Conservation (phyloP, 2,329 filamentous ascomycete species). For the Colletotrichum nymphaeae region DNA sequence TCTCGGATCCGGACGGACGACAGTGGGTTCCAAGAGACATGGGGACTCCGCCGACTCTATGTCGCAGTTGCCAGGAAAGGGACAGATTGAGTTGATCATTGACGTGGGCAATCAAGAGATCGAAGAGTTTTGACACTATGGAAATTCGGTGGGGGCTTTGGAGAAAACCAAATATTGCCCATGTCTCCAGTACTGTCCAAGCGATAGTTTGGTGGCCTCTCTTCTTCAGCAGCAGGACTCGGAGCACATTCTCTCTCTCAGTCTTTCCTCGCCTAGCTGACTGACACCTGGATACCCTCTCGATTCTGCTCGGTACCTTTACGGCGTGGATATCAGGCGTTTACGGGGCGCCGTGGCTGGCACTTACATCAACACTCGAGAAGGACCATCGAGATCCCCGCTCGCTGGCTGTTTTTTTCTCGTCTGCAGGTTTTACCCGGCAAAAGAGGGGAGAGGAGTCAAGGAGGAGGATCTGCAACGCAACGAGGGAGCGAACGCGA, state of each 20-base stretch:
- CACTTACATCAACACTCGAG: neutral
- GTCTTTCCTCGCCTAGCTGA: neutral
- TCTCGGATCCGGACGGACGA: slow-evolving; percentile 16
- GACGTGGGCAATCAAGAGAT: neutral
- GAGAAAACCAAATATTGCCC: neutral
- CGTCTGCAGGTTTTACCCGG: slow-evolving; percentile 18
- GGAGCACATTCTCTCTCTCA: neutral
- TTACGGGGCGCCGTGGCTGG: neutral
- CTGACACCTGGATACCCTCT: neutral
- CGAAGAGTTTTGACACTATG: neutral
- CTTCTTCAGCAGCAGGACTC: neutral
- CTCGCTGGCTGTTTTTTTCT: neutral
- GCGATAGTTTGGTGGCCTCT: neutral
- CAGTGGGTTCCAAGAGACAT: neutral
- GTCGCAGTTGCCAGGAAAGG: neutral
- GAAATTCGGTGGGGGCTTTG: neutral
- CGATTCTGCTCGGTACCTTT: neutral
- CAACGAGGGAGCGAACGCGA: neutral
- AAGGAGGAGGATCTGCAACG: slow-evolving; percentile 17
- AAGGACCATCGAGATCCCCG: slow-evolving; percentile 4
- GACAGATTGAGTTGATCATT: neutral
- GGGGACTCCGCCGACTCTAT: neutral
- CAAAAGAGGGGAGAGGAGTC: slow-evolving; percentile 11
- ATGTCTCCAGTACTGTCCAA: neutral
- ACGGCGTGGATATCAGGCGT: neutral